Evolutionary conservation across 1,284 basidiomycete genomes (phyloP).

Genomic region (Xerocomus tenax): DNA sequence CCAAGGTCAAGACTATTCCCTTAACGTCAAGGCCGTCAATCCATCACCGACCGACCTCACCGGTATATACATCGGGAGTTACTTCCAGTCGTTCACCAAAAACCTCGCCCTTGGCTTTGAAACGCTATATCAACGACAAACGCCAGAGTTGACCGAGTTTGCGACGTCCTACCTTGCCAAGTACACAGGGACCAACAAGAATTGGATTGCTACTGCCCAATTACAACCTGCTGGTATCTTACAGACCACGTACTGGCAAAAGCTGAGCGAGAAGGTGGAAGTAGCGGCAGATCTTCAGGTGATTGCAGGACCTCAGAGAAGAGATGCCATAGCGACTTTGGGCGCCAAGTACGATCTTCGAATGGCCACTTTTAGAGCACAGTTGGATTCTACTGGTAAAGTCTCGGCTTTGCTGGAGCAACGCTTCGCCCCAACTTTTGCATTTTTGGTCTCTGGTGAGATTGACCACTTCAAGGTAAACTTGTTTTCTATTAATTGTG

Average conservation of each 20-base stretch:
- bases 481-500: slow-evolving; percentile 1
- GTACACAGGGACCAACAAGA: slow-evolving; percentile 63
- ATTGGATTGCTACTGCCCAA: slow-evolving; percentile 91
- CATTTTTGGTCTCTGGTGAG: slow-evolving; percentile 91
- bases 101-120: slow-evolving; percentile 88
- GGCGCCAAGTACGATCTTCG: slow-evolving; percentile 97
- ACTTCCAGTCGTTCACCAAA: slow-evolving; percentile 92
- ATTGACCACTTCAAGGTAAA: slow-evolving; percentile 95
- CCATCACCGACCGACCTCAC: slow-evolving; percentile 81
- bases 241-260: slow-evolving; percentile 95
- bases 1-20: slow-evolving; percentile 78
- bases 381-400: slow-evolving; percentile 88
- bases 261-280: slow-evolving; percentile 93
- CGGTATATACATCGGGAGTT: slow-evolving; percentile 92
- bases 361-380: slow-evolving; percentile 86
- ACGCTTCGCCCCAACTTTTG: slow-evolving; percentile 89
- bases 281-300: slow-evolving; percentile 93
- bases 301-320: slow-evolving; percentile 66
- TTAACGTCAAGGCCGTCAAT: slow-evolving; percentile 90
- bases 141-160: slow-evolving; percentile 66
- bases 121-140: slow-evolving; percentile 76
- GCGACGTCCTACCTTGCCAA: slow-evolving; percentile 85
- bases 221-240: slow-evolving; percentile 81
- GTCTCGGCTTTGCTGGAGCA: slow-evolving; percentile 93
- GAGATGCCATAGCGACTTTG: slow-evolving; percentile 87